A percentile compares a stretch with the other conserved stretches of the same genome.
Conservation (phyloP, 495 filamentous ascomycete genomes). For the Trichoderma asperelloides region DNA sequence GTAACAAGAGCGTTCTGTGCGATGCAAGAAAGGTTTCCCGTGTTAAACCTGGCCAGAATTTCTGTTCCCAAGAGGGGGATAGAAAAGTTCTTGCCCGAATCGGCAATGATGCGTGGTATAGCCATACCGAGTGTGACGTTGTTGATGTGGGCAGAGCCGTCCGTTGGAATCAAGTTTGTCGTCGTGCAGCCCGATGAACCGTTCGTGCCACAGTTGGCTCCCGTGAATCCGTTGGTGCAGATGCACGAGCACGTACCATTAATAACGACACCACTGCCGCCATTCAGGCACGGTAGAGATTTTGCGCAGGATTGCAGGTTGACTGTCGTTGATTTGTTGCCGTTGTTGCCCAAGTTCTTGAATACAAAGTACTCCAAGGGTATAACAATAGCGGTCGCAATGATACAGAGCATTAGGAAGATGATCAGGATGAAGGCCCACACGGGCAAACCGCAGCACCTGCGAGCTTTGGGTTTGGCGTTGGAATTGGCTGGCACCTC, state of each 20-base stretch:
- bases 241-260: slow-evolving; percentile 69
- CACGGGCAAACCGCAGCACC: slow-evolving; percentile 70
- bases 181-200: slow-evolving; percentile 64
- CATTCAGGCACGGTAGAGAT: slow-evolving; percentile 60
- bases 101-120: slow-evolving; percentile 61
- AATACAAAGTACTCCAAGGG: slow-evolving; percentile 77
- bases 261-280: slow-evolving; percentile 63
- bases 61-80: slow-evolving; percentile 58
- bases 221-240: slow-evolving; percentile 79
- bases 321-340: slow-evolving; percentile 20
- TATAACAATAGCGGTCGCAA: slow-evolving; percentile 80
- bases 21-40: slow-evolving; percentile 63
- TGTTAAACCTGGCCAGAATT: slow-evolving; percentile 69
- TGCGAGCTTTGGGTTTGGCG: slow-evolving; percentile 14
- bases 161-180: slow-evolving; percentile 39
- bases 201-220: slow-evolving; percentile 55
- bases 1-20: slow-evolving; percentile 80
- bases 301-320: slow-evolving; percentile 41
- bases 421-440: slow-evolving; percentile 69
- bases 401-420: slow-evolving; percentile 59
- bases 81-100: slow-evolving; percentile 59
- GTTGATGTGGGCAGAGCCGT: slow-evolving; percentile 35
- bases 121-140: slow-evolving; percentile 75
- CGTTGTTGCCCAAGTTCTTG: slow-evolving; percentile 31
- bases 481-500: neutral